Evolutionary conservation across 768 basidiomycete species (phyloP), one percentile per base, ranked within the genome.

Genomic region (Tulasnella sp.): DNA sequence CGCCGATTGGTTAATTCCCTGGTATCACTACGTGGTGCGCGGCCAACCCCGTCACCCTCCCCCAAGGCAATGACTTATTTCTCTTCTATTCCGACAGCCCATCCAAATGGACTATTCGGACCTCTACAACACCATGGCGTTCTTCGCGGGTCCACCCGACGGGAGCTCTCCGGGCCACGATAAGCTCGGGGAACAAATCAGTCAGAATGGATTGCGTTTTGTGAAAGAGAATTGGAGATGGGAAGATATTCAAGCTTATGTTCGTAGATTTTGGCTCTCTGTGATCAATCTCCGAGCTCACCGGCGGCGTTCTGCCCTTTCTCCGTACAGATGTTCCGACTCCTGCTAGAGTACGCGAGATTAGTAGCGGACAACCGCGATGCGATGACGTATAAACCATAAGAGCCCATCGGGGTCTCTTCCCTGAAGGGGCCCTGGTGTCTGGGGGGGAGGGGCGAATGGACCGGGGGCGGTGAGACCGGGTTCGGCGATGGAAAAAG

Each of bases 51-150:
- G 17, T 22, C 22, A 7, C 64, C 16, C 39, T 35, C 26, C 67
- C 3, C 16, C 85, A 87, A 71, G 84, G 87, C 14, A 81, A 88
- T 83, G 81, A 37, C 87, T 89, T 0, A 47, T 42, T 16, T 8
- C 12, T 52, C 29, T 29, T 90, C 88, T 88, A 81, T 90, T 12
- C 90, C 90, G 77, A 90, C 76, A 83, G 91, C 90, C 90, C 2
- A 81, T 91, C 66, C 79, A 83, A 74, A 72, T 88, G 0, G 88
- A 89, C 74, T 83, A 89, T 16, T 83, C 85, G 0, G 90, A 92
- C 78, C 78, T 92, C 4, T 85, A 90, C 77, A 91, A 92, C 75
- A 81, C 86, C 3, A 82, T 90, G 63, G 79, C 87, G 1, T 94
- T 94, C 81, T 92, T 92, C 81, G 85, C 87, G 0, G 89, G 90